Base-by-base conservation (phyloP, 1,284 basidiomycete genomes). In the Xerocomus tenax region DNA sequence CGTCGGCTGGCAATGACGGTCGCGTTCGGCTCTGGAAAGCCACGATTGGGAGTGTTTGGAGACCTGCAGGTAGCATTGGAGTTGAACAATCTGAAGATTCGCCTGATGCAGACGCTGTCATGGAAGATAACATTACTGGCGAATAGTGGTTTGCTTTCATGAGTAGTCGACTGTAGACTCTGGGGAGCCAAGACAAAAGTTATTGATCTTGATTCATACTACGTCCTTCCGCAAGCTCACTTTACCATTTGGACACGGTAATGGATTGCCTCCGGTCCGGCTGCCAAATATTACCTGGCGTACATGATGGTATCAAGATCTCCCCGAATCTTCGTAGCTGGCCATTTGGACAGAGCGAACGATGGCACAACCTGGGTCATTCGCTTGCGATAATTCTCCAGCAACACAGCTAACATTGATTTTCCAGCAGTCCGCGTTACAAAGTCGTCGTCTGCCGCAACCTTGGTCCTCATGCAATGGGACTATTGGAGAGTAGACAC, bases 1-100 rank as follows among this genome's bases (percentile, higher is more conserved):
- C 90, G 1, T 91, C 89, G 0, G 82, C 86, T 2, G 91, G 91
- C 5, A 92, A 93, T 56, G 93, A 96, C 55, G 93, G 91, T 0
- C 78, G 85, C 13, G 79, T 96, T 28, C 75, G 91, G 18, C 68
- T 96, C 32, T 96, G 91, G 87, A 95, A 95, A 67, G 84, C 85
- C 13, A 83, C 82, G 0, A 75, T 75, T 13, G 82, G 82, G 8
- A 83, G 74, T 48, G 81, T 87, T 13, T 90, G 87, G 87, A 71
- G 84, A 54, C 74, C 84, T 5, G 85, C 85, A 25, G 87, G 87
- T 5, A 81, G 81, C 52, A 79, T 89, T 48, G 82, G 82, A 40
- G 83, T 88, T 38, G 85, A 88, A 60, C 82, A 87, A 56, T 71
- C 74, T 5, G 79, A 82, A 51, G 81, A 84, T 53, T 68, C 69